Base-by-base conservation (phyloP, 164 flowering plant species). In the Saururus chinensis region DNA sequence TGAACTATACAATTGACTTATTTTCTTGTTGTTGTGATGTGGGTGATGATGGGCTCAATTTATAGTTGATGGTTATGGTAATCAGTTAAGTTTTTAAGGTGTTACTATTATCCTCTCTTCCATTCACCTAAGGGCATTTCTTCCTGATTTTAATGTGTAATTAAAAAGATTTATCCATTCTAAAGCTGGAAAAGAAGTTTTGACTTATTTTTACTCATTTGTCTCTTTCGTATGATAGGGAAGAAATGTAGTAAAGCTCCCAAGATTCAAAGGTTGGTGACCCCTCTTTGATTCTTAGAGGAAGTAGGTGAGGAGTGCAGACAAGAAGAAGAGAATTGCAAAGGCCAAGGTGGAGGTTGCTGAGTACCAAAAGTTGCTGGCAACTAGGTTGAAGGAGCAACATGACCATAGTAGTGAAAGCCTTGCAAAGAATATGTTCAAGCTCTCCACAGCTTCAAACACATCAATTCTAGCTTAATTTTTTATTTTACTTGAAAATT, bases 341-440 rank as follows among this genome's bases (percentile, higher is more conserved):
- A 83, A 83, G 77, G 88, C 83, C 60, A 79, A 77, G 74, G 40
- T 83, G 0, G 88, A 81, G 41, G 88, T 83, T 14, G 88, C 88
- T 4, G 83, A 81, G 64, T 81, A 83, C 64, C 85, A 81, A 74
- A 83, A 81, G 74, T 85, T 83, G 57, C 80, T 81, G 54, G 88
- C 85, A 4, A 59, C 63, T 51, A 73, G 85, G 71, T 63, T 81
- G 79, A 81, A 81, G 72, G 83, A 81, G 74, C 85, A 79, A 73
- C 71, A 81, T 12, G 83, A 79, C 11, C 73, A 75, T 37, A 73
- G 88, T 9, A 81, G 85, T 58, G 85, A 81, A 74, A 81, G 83
- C 69, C 69, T 81, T 56, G 88, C 85, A 41, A 83, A 81, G 77
- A 79, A 68, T 65, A 79, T 83, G 61, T 83, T 83, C 61, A 73